Conservation (phyloP, 73 alveolate genomes). For the Uronychia binucleata region DNA sequence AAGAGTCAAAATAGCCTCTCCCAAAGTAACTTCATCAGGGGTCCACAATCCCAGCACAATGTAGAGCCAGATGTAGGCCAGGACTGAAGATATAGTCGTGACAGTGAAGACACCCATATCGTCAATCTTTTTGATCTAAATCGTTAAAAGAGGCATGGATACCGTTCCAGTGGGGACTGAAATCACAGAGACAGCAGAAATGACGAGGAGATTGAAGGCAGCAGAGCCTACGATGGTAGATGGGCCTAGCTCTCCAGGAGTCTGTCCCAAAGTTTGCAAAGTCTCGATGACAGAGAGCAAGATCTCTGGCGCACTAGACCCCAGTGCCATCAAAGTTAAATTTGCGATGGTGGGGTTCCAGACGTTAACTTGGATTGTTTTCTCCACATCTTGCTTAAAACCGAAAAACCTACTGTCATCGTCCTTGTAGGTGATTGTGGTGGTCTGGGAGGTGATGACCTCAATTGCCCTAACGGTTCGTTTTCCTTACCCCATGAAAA, state of each 20-base stretch:
- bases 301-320: constrained; percentile 82
- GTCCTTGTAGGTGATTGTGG: constrained; percentile 5
- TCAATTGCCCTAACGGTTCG: constrained; percentile 51
- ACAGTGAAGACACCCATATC: constrained; percentile 57
- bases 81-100: constrained; percentile 52
- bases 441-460: constrained; percentile 68
- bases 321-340: constrained; percentile 79
- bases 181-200: constrained; percentile 60
- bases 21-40: constrained; percentile 18
- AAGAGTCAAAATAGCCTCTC: constrained; percentile 52
- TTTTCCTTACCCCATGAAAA: constrained; percentile 53
- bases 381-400: background rate
- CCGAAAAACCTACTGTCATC: background rate
- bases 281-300: constrained; percentile 68
- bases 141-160: background rate
- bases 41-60: constrained; percentile 46
- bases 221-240: constrained; percentile 74
- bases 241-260: constrained; percentile 72
- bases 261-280: constrained; percentile 14
- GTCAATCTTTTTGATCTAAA: constrained; percentile 43
- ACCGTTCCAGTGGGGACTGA: constrained; percentile 72
- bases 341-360: constrained; percentile 88
- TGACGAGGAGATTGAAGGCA: constrained; percentile 65
- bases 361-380: constrained; percentile 49
- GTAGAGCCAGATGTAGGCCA: constrained; percentile 73